Conservation (phyloP, 1,284 basidiomycete species). For the Hemileia vastatrix region DNA sequence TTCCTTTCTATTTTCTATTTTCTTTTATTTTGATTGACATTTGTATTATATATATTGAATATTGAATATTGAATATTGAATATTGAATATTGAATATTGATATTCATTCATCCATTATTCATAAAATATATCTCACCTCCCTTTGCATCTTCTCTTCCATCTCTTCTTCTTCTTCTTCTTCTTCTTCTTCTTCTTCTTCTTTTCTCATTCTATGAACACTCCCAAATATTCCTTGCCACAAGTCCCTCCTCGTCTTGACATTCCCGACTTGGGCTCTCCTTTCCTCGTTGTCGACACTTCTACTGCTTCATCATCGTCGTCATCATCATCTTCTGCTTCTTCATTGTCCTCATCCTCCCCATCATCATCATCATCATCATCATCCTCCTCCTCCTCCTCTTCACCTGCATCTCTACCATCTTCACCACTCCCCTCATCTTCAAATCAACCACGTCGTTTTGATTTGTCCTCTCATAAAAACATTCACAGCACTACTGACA, state of each 20-base stretch:
- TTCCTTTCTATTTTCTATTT: not conserved
- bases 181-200: not conserved
- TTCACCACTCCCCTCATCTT: not conserved
- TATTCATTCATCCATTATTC: not conserved
- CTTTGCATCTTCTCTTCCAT: not conserved
- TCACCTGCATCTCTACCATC: not conserved
- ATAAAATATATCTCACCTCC: not conserved
- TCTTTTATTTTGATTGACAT: not conserved
- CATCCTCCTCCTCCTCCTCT: not conserved
- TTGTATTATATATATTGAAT: not conserved
- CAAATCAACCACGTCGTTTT: not conserved
- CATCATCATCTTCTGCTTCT: not conserved
- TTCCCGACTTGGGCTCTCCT: not conserved
- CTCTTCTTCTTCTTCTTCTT: not conserved
- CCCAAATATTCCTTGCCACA: not conserved
- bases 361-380: constrained; percentile 3
- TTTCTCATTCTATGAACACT: not conserved
- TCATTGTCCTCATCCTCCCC: not conserved
- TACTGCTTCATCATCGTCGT: not conserved
- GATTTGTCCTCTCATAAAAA: not conserved
- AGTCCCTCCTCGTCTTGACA: constrained; percentile 1
- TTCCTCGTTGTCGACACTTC: not conserved
- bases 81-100: not conserved
- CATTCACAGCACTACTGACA: too few relatives aligned
- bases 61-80: not conserved